Evolutionary conservation across 106 monocot species (phyloP).

Genomic region (Platanthera guangdongensis): DNA sequence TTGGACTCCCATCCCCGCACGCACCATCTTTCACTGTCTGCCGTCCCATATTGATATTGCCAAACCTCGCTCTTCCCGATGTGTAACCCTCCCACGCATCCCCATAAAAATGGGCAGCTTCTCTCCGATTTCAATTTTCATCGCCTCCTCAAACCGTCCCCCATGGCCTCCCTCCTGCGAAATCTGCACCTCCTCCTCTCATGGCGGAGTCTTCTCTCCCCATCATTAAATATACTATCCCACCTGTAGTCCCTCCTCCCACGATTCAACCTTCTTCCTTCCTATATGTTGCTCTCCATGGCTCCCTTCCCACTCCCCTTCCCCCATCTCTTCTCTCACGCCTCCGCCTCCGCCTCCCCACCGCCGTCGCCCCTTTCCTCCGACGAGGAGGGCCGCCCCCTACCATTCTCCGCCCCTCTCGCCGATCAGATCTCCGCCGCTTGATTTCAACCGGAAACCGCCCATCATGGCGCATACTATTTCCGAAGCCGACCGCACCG

Average conservation of each 20-base stretch:
- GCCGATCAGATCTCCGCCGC: neutral
- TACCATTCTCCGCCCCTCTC: neutral
- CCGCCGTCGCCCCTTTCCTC: neutral
- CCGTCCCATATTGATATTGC: too few relatives aligned
- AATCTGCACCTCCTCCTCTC: neutral
- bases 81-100: neutral
- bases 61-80: neutral
- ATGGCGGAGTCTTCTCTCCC: neutral
- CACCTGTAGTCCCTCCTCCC: neutral
- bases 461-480: slow-evolving; percentile 9
- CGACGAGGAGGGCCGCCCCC: neutral
- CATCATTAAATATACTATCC: neutral
- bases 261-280: neutral
- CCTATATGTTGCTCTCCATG: neutral
- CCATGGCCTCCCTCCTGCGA: neutral
- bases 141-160: neutral
- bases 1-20: too few relatives aligned
- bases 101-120: neutral
- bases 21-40: neutral
- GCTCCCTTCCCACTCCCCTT: neutral
- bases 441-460: neutral
- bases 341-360: neutral
- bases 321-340: neutral
- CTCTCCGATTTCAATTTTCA: neutral
- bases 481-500: slow-evolving; percentile 15